phyloP scores from a whole-genome alignment of 1,284 basidiomycete genomes.

The Melampsora americana region DNA sequence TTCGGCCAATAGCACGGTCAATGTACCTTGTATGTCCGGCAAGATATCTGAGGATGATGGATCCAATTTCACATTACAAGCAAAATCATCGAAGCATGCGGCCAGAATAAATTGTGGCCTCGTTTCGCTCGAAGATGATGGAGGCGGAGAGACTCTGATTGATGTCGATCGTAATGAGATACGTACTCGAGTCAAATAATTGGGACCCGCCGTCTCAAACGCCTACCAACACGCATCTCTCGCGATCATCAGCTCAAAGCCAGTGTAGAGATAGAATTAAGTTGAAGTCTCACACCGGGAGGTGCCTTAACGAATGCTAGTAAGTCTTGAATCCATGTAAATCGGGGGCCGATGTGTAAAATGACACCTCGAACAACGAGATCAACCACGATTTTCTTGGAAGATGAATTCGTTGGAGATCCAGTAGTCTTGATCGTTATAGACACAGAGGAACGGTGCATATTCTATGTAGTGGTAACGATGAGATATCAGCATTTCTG shows the following conservation, averaged over 20 bases:
- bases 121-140: background rate
- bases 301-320: conserved; percentile 72
- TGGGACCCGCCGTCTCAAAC: background rate
- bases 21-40: conserved; percentile 7
- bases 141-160: background rate
- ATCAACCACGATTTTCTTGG: conserved; percentile 56
- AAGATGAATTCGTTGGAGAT: background rate
- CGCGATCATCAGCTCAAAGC: background rate
- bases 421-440: conserved; percentile 2
- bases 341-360: conserved; percentile 64
- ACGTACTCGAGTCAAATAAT: conserved; percentile 8
- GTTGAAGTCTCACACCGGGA: conserved; percentile 65
- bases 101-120: background rate
- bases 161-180: background rate
- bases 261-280: background rate
- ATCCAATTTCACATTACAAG: conserved; percentile 12
- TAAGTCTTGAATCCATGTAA: conserved; percentile 67
- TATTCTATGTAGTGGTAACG: background rate
- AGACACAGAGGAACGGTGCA: conserved; percentile 10
- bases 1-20: conserved; percentile 24
- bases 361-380: conserved; percentile 67
- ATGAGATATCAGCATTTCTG: background rate
- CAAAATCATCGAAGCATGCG: conserved; percentile 3
- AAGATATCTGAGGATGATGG: conserved; percentile 15
- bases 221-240: background rate